These are phyloP conservation scores for Daldinia loculata DNA, from an alignment of 495 filamentous ascomycete species.

Conservation along the genomic window DNA sequence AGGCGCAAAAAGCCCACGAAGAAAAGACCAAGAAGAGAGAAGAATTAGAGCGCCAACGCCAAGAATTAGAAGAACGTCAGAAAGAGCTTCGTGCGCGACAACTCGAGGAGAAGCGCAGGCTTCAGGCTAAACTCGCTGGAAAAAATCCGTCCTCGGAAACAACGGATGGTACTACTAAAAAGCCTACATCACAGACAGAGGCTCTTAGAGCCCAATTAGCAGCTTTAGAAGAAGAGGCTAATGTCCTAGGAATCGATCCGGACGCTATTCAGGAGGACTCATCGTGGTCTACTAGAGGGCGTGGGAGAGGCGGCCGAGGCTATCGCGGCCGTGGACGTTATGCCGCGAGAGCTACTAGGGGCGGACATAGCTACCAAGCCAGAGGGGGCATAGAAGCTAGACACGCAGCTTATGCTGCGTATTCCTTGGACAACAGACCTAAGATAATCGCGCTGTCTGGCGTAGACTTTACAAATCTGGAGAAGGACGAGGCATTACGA, in stretches of 20 bases:
- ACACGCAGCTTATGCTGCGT: constrained; percentile 67
- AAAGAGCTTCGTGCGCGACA: constrained; percentile 78
- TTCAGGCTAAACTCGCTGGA: constrained; percentile 62
- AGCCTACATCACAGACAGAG: constrained; percentile 53
- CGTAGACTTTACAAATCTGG: constrained; percentile 68
- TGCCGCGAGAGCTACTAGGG: constrained; percentile 56
- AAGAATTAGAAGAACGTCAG: constrained; percentile 78
- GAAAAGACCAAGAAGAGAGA: constrained; percentile 77
- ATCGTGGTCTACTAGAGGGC: constrained; percentile 46
- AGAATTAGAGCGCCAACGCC: constrained; percentile 74
- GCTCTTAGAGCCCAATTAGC: constrained; percentile 82
- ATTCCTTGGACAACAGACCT: constrained; percentile 88
- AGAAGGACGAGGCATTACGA: constrained; percentile 83
- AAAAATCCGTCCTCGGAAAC: constrained; percentile 55
- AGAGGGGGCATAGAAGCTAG: constrained; percentile 59
- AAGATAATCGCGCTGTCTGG: constrained; percentile 78
- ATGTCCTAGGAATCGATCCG: constrained; percentile 77
- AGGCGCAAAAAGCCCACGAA: constrained; percentile 80
- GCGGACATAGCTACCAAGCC: constrained; percentile 65
- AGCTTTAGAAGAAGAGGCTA: constrained; percentile 84
- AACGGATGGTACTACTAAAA: constrained; percentile 26
- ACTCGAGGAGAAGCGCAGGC: constrained; percentile 75
- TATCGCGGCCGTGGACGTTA: constrained; percentile 57
- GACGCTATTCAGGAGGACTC: constrained; percentile 54
- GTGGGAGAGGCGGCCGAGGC: constrained; percentile 46